Conservation (phyloP, 2,329 filamentous ascomycete genomes). For the Cercospora sp. region DNA sequence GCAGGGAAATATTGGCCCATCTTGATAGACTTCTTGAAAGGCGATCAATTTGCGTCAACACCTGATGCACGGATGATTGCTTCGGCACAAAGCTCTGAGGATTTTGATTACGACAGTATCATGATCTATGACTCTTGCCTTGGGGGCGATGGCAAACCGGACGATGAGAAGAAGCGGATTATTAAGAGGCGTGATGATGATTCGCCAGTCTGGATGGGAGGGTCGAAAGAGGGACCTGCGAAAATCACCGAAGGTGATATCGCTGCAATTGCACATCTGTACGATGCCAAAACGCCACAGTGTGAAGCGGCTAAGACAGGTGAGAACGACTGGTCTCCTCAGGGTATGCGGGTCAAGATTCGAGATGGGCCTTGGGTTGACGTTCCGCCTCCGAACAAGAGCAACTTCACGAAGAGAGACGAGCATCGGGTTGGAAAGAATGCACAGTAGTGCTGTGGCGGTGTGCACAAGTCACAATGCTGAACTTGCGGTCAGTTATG, state of each 20-base stretch:
- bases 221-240: not conserved
- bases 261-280: conserved; percentile 8
- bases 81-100: not conserved
- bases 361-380: not conserved
- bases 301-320: conserved; percentile 1
- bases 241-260: conserved; percentile 11
- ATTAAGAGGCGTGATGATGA: not conserved
- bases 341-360: not conserved
- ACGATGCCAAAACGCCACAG: not conserved
- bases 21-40: not conserved
- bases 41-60: not conserved
- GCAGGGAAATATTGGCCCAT: not conserved
- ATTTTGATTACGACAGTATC: conserved; percentile 12
- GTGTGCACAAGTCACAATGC: not conserved
- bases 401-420: conserved; percentile 4
- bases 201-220: not conserved
- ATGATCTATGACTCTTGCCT: conserved; percentile 10
- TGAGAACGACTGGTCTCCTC: not conserved
- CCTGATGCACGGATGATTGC: not conserved
- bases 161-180: not conserved
- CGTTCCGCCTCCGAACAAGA: not conserved
- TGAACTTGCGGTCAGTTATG: not conserved
- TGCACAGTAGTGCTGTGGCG: not conserved
- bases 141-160: not conserved
- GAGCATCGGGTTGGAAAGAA: not conserved